Conservation (phyloP, 768 basidiomycete genomes). For the Kwoniella sp. region DNA sequence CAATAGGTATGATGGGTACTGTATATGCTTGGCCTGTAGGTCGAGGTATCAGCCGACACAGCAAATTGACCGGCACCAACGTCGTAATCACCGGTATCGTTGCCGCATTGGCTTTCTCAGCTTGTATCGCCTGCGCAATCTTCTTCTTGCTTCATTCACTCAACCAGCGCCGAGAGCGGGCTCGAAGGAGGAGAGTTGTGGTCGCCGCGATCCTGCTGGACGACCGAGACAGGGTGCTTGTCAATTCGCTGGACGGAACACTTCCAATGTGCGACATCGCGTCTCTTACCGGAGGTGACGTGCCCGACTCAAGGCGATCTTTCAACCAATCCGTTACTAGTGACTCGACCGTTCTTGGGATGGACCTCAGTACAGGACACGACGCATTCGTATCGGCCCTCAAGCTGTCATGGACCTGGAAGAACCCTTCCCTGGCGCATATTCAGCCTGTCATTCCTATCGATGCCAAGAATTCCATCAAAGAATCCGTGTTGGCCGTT, state of each 20-base stretch:
- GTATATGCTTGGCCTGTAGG: conserved; percentile 45
- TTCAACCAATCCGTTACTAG: conserved; percentile 26
- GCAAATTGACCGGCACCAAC: conserved; percentile 44
- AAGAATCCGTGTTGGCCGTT: conserved; percentile 14
- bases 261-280: conserved; percentile 56
- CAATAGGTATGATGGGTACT: conserved; percentile 48
- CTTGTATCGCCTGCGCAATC: conserved; percentile 50
- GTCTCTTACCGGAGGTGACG: conserved; percentile 30
- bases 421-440: conserved; percentile 30
- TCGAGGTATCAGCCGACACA: conserved; percentile 26
- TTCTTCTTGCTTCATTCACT: conserved; percentile 49
- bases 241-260: conserved; percentile 54
- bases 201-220: conserved; percentile 54
- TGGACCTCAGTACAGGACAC: conserved; percentile 54
- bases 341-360: conserved; percentile 50
- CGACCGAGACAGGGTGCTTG: conserved; percentile 51
- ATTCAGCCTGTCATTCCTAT: conserved; percentile 7
- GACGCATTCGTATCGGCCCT: conserved; percentile 56
- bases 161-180: conserved; percentile 32
- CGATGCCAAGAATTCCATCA: conserved; percentile 3
- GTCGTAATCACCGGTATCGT: conserved; percentile 54
- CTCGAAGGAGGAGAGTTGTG: conserved; percentile 52
- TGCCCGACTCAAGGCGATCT: conserved; percentile 15
- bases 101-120: conserved; percentile 51
- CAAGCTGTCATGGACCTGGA: conserved; percentile 55